Evolutionary conservation across 1,284 basidiomycete species (phyloP), one percentile per base, ranked within the genome.

Genomic region (Tilletia horrida): DNA sequence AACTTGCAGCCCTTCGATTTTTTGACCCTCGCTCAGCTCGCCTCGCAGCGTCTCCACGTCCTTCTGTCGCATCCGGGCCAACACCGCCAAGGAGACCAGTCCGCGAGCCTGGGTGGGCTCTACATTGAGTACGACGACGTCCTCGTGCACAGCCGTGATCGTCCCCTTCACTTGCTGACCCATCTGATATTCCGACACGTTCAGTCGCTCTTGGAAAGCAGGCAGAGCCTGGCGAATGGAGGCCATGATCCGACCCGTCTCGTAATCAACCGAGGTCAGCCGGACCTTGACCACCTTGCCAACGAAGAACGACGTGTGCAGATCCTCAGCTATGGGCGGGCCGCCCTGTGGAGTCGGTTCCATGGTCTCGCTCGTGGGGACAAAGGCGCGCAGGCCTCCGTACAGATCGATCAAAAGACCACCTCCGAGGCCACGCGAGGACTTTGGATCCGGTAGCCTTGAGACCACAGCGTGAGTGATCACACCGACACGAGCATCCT

Each of bases 391-490:
- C 64, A 95, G 76, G 61, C 91, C 90, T 73, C 93, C 95, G 81
- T 91, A 98, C 7, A 81, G 68, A 66, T 76, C 76, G 62, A 81
- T 77, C 43, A 81, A 70, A 42, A 81, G 31, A 18, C 63, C 67
- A n/a, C 55, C 55, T 8, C 25, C 55, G 18, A 25, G 27, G n/a
- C 18, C 43, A 7, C 52, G 62, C 6, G 45, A 48, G 4, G 25
- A 40, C 57, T 73, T 73, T 43, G 74, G 70, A 52, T 71, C 72
- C 40, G 76, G 70, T 29, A 79, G 69, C 16, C 69, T 67, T 27
- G 73, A 90, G 43, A 99, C 86, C 6, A 93, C 90, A 1, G 89
- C 95, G 77, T 93, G 88, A 0, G 91, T 88, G 23, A 97, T 84
- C 64, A 88, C 82, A 14, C 93, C 94, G 9, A 87, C 84, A 74